Evolutionary conservation across 2,329 filamentous ascomycete genomes (phyloP).

Genomic region (Ascochyta fabae): DNA sequence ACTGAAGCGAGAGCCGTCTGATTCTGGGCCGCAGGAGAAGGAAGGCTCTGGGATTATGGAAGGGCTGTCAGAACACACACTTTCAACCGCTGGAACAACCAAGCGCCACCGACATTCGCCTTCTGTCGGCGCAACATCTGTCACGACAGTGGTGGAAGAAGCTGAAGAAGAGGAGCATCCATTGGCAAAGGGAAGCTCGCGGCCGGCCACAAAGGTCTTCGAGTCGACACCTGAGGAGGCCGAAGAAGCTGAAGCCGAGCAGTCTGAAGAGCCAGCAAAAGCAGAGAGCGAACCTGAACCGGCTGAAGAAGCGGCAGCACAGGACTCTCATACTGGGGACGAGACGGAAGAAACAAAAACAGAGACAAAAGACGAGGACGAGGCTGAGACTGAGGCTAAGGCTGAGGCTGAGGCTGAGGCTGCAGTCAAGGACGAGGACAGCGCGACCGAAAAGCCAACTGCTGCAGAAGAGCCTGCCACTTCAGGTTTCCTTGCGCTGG

Average conservation of each 20-base stretch:
- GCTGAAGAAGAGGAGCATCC: slow-evolving; percentile 72
- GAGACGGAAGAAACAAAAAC: slow-evolving; percentile 15
- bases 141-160: slow-evolving; percentile 82
- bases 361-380: neutral
- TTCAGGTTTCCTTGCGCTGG: slow-evolving; percentile 7
- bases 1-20: slow-evolving; percentile 46
- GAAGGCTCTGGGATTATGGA: slow-evolving; percentile 30
- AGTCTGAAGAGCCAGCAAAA: slow-evolving; percentile 5
- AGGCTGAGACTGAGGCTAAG: neutral
- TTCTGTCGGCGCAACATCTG: slow-evolving; percentile 73
- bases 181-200: slow-evolving; percentile 13
- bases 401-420: neutral
- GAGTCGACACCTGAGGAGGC: slow-evolving; percentile 22
- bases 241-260: slow-evolving; percentile 2
- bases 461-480: neutral
- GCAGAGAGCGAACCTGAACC: neutral
- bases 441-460: neutral
- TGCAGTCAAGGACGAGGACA: slow-evolving; percentile 6
- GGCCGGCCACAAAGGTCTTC: slow-evolving; percentile 27
- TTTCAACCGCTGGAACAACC: slow-evolving; percentile 71
- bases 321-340: neutral
- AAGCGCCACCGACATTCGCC: slow-evolving; percentile 84
- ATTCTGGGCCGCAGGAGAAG: slow-evolving; percentile 26
- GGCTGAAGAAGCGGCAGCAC: neutral
- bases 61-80: slow-evolving; percentile 51